A percentile compares a stretch with the other conserved stretches of the same genome.
Evolutionary conservation across 1,139 yeast genomes (phyloP).

Genomic region (Geotrichum australiense): DNA sequence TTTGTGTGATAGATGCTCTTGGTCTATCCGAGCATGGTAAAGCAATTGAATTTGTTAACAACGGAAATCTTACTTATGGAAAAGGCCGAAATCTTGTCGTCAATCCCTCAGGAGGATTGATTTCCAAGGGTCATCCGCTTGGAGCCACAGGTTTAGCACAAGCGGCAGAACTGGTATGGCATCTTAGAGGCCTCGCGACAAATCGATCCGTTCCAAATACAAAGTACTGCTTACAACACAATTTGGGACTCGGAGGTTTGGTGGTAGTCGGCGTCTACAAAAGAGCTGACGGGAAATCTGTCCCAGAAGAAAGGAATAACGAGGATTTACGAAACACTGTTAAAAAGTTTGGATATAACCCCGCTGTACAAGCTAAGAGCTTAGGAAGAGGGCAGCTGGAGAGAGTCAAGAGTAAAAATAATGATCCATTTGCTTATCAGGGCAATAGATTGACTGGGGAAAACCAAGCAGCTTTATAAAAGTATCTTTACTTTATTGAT

Average conservation of each 20-base stretch:
- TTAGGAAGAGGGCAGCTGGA: constrained; percentile 20
- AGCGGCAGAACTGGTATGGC: constrained; percentile 31
- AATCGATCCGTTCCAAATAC: constrained; percentile 27
- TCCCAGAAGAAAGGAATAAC: constrained; percentile 17
- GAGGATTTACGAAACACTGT: constrained; percentile 9
- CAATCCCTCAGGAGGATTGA: constrained; percentile 31
- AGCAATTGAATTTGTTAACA: constrained; percentile 26
- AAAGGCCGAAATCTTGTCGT: constrained; percentile 21
- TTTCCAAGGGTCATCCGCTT: constrained; percentile 31
- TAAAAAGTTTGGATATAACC: constrained; percentile 29
- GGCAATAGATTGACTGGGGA: constrained; percentile 16
- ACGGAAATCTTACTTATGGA: constrained; percentile 29
- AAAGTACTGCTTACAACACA: constrained; percentile 28
- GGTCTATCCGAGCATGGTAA: constrained; percentile 27
- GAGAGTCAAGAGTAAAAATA: constrained; percentile 8
- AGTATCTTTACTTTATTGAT: too few species aligned
- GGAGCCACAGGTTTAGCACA: constrained; percentile 33
- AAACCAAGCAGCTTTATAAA: constrained; percentile 2
- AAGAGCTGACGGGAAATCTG: constrained; percentile 24
- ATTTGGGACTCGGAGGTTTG: constrained; percentile 30
- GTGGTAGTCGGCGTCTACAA: constrained; percentile 27
- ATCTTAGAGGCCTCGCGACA: constrained; percentile 30
- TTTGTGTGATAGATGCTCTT: constrained; percentile 27
- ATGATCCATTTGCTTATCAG: constrained; percentile 13
- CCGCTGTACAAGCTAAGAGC: constrained; percentile 28